These are phyloP conservation scores for Pyrenophora teres DNA, from an alignment of 2,329 filamentous ascomycete species.

Conservation along the genomic window DNA sequence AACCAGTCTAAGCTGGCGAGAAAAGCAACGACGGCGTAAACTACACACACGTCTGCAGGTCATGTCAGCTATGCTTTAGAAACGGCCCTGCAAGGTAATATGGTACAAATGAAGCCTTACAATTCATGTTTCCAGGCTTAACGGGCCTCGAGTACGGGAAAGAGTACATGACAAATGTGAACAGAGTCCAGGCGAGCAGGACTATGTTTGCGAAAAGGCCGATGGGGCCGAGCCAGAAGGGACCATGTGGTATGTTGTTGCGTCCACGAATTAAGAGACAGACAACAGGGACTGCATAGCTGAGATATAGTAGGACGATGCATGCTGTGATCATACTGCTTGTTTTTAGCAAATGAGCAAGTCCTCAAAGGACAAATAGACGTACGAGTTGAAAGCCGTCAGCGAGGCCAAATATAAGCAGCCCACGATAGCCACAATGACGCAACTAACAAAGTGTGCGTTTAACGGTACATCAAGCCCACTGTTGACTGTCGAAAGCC, in stretches of 20 bases:
- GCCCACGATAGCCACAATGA: conserved; percentile 54
- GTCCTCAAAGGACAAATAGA: background rate
- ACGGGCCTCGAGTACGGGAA: conserved; percentile 43
- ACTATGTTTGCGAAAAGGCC: conserved; percentile 52
- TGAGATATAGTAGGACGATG: conserved; percentile 48
- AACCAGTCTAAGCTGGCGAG: conserved; percentile 41
- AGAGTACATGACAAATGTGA: conserved; percentile 56
- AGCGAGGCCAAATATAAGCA: conserved; percentile 52
- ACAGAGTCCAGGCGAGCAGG: conserved; percentile 54
- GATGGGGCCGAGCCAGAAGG: conserved; percentile 55
- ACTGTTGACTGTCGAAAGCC: conserved; percentile 49
- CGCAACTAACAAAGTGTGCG: conserved; percentile 51
- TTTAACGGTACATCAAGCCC: conserved; percentile 52
- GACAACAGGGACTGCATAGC: conserved; percentile 50
- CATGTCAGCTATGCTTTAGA: conserved; percentile 12
- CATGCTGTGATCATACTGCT: conserved; percentile 51
- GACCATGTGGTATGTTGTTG: conserved; percentile 50
- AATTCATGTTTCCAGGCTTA: conserved; percentile 40
- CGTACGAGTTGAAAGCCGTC: conserved; percentile 50
- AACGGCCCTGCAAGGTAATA: no score
- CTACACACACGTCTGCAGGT: conserved; percentile 16
- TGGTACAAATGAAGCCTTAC: conserved; percentile 4
- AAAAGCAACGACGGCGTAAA: conserved; percentile 31
- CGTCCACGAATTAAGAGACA: conserved; percentile 54
- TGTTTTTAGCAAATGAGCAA: background rate